Base-by-base conservation (phyloP, 805 yeast species). In the Yarrowia sp. region DNA sequence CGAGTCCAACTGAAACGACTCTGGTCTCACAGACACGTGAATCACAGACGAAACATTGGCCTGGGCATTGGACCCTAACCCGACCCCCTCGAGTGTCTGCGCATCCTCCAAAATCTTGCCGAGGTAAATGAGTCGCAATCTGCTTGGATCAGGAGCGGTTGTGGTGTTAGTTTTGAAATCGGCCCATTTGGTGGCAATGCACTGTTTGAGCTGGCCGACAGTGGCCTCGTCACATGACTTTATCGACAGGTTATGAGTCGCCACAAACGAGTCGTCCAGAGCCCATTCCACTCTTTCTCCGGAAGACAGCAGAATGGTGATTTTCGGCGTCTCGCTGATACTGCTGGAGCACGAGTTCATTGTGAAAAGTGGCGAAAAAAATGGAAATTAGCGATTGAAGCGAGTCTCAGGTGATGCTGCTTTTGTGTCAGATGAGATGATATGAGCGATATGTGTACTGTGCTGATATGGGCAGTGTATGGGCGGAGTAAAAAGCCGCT, bases 11-110 rank as follows among this genome's bases (percentile, higher is more conserved):
- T 70, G 70, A 38, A 71, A 70, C 42, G 72, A 69, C 15, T 68
- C 65, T 0, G 78, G 78, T 71, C 72, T 69, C 13, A 71, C 66
- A 28, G 71, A 69, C 55, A 75, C 71, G 66, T 75, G 78, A 8
- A 76, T 68, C 14, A 75, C 67, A 14, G 33, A 58, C 47, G 42
- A 64, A 60, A 35, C 65, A 22, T 41, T 72, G 36, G 10, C 32
- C 11, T 18, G 28, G 9, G 43, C 43, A 7, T 11, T 10, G 8
- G 47, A 28, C 13, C 60, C 60, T 8, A 55, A 66, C 69, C 47
- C 73, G 65, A 3, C 69, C 68, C 3, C 38, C 33, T 64, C 70
- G 10, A 71, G 66, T 1, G 68, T 60, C 39, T 67, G 65, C 36
- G 60, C 7, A 38, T 71, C 74, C 18, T 70, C 71, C 15, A 75